Conservation (phyloP, 345 rosid genomes). For the Aquilaria malaccensis region DNA sequence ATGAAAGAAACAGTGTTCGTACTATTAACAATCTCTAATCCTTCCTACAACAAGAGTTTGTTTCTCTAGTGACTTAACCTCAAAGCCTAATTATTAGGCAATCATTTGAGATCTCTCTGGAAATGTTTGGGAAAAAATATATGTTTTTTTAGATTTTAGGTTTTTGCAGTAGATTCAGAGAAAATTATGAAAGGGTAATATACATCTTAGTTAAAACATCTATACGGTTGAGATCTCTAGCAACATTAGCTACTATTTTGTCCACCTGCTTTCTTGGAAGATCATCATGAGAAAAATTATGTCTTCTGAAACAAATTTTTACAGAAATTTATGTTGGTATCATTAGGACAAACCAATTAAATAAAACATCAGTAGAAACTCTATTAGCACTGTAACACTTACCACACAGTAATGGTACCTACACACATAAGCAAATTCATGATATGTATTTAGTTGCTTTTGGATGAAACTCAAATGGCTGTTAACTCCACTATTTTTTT, state of each 20-base stretch:
- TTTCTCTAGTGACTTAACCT: neutral
- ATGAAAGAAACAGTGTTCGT: too few species aligned
- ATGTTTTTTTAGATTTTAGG: too few species aligned
- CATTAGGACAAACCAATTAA: constrained; percentile 7
- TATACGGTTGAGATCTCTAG: constrained; percentile 76
- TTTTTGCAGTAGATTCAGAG: neutral
- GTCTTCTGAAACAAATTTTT: constrained; percentile 42
- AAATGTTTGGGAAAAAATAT: too few species aligned
- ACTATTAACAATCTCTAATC: too few species aligned
- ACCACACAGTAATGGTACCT: constrained; percentile 94
- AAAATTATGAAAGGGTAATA: constrained; percentile 3
- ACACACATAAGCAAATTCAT: constrained; percentile 78
- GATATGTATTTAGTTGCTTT: constrained; percentile 86
- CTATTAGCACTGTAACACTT: constrained; percentile 14
- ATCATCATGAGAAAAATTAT: constrained; percentile 91
- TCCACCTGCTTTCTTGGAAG: constrained; percentile 96
- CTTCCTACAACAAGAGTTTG: too few species aligned
- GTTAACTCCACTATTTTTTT: constrained; percentile 48
- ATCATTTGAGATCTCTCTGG: too few species aligned
- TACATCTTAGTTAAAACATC: constrained; percentile 92
- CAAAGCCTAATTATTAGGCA: neutral
- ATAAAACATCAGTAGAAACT: constrained; percentile 1
- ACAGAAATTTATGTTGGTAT: constrained; percentile 12
- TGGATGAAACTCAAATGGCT: constrained; percentile 73
- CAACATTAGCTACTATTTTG: constrained; percentile 59